Evolutionary conservation across 2,329 filamentous ascomycete species (phyloP), one percentile per base, ranked within the genome.

Genomic region (Emydomyces testavorans): DNA sequence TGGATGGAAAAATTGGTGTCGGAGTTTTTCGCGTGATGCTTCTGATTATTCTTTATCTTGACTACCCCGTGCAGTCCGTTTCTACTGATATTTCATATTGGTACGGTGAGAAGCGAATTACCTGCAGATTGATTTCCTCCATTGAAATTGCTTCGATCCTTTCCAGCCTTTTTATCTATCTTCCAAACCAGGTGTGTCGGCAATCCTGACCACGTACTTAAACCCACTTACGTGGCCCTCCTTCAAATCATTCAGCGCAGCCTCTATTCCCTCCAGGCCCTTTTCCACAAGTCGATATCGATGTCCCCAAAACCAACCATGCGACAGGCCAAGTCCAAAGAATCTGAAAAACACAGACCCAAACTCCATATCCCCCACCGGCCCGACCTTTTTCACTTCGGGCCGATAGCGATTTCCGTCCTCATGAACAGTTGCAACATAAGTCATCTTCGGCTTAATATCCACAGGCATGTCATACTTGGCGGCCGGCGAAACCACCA

Each of bases 191-290:
- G 56, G 55, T 20, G 74, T 76, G 31, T 78, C 73, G 6, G 54
- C 68, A 60, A 79, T 71, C 52, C 65, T 67, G 18, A 43, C 77
- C 0, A 83, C 74, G 65, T 80, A 83, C 64, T 84, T 84, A 0
- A 77, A 68, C 1, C 71, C 80, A 56, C 75, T 80, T 18, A 75
- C 78, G 61, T 76, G 78, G 0, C 80, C 80, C 23, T 68, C 70
- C 58, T 72, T 76, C 57, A 84, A 59, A 52, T 77, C 73, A 53
- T 62, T 60, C 61, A 83, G 57, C 0, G 66, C 79, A 28, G 57
- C 62, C 29, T 44, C 39, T 26, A 53, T 15, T 0, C 78, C 76
- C 3, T 59, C 66, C 43, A 82, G 55, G 0, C 78, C 78, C 2
- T 76, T 75, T 0, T 66, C 60, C 2, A 74, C 60, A 11, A 77